These are phyloP conservation scores for Zymoseptoria pseudotritici DNA, from an alignment of 2,329 filamentous ascomycete genomes.

Conservation along the genomic window DNA sequence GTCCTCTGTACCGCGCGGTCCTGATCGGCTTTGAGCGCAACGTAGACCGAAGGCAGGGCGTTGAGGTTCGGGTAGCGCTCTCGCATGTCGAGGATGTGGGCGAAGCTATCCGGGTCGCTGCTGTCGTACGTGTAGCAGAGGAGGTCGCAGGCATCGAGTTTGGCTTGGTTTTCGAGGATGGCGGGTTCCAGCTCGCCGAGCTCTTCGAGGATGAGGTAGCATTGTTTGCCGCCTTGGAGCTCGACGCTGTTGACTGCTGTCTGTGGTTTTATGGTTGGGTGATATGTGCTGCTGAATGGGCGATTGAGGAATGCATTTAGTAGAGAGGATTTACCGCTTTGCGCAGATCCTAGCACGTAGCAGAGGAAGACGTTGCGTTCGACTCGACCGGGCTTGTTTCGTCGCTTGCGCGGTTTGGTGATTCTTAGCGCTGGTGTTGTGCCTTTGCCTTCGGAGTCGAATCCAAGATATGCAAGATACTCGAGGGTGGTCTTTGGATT, in stretches of 20 bases:
- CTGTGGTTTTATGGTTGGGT: constrained; percentile 89
- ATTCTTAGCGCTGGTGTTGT: constrained; percentile 83
- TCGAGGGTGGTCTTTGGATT: constrained; percentile 92
- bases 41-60: constrained; percentile 84
- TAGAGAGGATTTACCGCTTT: constrained; percentile 83
- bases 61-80: constrained; percentile 75
- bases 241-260: constrained; percentile 95
- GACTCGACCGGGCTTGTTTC: constrained; percentile 72
- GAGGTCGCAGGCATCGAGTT: constrained; percentile 86
- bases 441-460: constrained; percentile 68
- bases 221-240: constrained; percentile 89
- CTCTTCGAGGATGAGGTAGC: constrained; percentile 91
- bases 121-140: constrained; percentile 96
- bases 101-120: constrained; percentile 90
- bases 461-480: constrained; percentile 92
- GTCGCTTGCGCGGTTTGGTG: constrained; percentile 82
- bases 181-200: constrained; percentile 92
- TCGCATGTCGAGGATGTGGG: constrained; percentile 77
- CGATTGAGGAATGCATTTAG: constrained; percentile 86
- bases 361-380: constrained; percentile 92
- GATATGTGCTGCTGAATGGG: constrained; percentile 75
- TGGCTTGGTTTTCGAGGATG: constrained; percentile 83
- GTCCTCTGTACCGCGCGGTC: constrained; percentile 96
- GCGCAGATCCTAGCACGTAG: constrained; percentile 79
- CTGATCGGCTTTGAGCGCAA: constrained; percentile 86